Conservation (phyloP, 495 filamentous ascomycete species). For the Aspergillus olivimuriae region DNA sequence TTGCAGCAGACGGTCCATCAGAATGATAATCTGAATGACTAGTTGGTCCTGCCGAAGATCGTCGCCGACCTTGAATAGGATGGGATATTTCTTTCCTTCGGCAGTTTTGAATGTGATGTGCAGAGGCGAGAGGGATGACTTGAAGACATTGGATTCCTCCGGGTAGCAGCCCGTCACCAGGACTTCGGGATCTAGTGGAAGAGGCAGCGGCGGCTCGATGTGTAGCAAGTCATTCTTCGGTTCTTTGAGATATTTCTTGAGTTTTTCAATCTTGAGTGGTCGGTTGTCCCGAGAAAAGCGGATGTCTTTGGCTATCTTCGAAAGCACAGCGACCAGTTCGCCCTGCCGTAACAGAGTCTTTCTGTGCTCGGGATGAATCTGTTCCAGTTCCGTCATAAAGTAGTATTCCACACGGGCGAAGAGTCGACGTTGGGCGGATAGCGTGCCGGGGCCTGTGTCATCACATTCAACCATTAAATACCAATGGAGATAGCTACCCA, state of each 20-base stretch:
- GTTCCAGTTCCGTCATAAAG: slow-evolving; percentile 79
- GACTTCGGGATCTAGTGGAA: slow-evolving; percentile 83
- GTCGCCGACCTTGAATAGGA: slow-evolving; percentile 96
- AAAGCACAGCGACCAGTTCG: slow-evolving; percentile 79
- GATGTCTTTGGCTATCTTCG: slow-evolving; percentile 85
- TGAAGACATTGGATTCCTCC: slow-evolving; percentile 87
- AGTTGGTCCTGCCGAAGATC: slow-evolving; percentile 96
- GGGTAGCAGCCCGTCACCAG: slow-evolving; percentile 71
- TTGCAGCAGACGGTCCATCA: slow-evolving; percentile 94
- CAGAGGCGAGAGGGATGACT: slow-evolving; percentile 85
- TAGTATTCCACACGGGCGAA: slow-evolving; percentile 91
- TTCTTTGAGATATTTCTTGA: slow-evolving; percentile 79
- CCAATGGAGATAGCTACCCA: slow-evolving; percentile 96
- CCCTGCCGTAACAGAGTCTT: slow-evolving; percentile 78
- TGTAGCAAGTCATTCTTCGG: slow-evolving; percentile 77
- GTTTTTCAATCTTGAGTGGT: slow-evolving; percentile 67
- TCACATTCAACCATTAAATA: slow-evolving; percentile 97
- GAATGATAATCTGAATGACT: slow-evolving; percentile 94
- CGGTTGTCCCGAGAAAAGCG: slow-evolving; percentile 74
- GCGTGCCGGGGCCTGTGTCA: slow-evolving; percentile 66
- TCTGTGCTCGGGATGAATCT: slow-evolving; percentile 54
- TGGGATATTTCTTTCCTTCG: slow-evolving; percentile 69
- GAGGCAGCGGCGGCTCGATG: slow-evolving; percentile 80
- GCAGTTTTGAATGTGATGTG: slow-evolving; percentile 85
- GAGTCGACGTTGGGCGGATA: slow-evolving; percentile 66